phyloP scores from a whole-genome alignment of 169 alveolate species.

The Cryptosporidium viatorum region DNA sequence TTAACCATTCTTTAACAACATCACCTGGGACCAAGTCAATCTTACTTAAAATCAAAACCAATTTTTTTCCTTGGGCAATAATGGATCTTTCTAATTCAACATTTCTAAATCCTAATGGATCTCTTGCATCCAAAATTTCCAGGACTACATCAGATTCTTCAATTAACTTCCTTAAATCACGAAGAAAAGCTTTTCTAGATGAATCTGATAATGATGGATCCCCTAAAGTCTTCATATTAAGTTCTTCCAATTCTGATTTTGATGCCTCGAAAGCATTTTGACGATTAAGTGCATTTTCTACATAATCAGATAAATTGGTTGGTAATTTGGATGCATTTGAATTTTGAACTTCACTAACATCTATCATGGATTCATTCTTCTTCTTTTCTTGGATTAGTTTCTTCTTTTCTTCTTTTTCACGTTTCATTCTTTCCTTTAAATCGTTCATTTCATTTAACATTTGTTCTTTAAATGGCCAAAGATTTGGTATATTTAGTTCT shows the following conservation, averaged over 20 bases:
- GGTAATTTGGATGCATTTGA: constrained; percentile 5
- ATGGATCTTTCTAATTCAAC: constrained; percentile 88
- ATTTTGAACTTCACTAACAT: constrained; percentile 23
- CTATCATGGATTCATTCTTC: not conserved
- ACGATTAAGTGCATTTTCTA: constrained; percentile 29
- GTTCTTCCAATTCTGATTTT: constrained; percentile 58
- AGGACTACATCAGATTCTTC: constrained; percentile 90
- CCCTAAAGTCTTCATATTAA: constrained; percentile 18
- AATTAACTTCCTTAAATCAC: constrained; percentile 85
- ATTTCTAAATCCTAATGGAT: constrained; percentile 91
- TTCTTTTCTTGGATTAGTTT: constrained; percentile 76
- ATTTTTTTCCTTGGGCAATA: constrained; percentile 86
- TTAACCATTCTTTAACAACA: constrained; percentile 80
- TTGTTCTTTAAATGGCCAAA: constrained; percentile 86
- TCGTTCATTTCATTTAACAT: constrained; percentile 76
- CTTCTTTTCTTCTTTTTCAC: constrained; percentile 79
- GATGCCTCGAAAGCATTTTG: constrained; percentile 73
- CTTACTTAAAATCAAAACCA: constrained; percentile 91
- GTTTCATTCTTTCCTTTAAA: constrained; percentile 77
- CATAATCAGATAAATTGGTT: constrained; percentile 12
- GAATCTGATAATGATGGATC: constrained; percentile 75
- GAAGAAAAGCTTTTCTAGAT: constrained; percentile 82
- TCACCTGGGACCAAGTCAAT: constrained; percentile 93
- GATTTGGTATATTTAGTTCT: constrained; percentile 88
- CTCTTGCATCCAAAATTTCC: constrained; percentile 94